Conservation (phyloP, 2,329 filamentous ascomycete genomes). For the Penicillium sp. region DNA sequence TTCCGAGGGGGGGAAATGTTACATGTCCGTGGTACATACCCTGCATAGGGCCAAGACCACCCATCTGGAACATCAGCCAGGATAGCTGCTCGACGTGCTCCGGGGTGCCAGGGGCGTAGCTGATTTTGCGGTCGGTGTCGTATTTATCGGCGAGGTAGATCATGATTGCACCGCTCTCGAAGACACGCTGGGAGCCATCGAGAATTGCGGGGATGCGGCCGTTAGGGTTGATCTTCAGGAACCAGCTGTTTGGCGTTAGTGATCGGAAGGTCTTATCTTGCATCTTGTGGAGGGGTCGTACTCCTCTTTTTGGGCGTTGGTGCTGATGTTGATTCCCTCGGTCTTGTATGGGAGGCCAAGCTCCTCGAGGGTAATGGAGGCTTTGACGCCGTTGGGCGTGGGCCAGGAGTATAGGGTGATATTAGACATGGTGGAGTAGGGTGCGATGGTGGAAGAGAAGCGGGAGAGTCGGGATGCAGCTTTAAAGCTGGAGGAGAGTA, state of each 20-base stretch:
- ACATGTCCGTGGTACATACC: conserved; percentile 16
- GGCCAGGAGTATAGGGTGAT: conserved; percentile 33
- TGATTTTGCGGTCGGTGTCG: conserved; percentile 43
- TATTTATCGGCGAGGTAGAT: conserved; percentile 47
- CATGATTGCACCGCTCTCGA: conserved; percentile 48
- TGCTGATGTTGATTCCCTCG: conserved; percentile 43
- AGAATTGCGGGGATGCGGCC: conserved; percentile 49
- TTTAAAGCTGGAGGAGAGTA: conserved; percentile 1
- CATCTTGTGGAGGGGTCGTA: not conserved
- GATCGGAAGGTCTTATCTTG: not conserved
- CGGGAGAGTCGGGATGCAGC: conserved; percentile 8
- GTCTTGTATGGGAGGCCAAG: conserved; percentile 34
- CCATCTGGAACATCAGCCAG: conserved; percentile 50
- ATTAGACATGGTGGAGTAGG: conserved; percentile 21
- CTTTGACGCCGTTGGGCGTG: conserved; percentile 38
- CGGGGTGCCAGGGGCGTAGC: conserved; percentile 42
- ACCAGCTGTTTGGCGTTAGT: conserved; percentile 34
- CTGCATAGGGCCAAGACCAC: conserved; percentile 42
- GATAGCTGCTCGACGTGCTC: conserved; percentile 46
- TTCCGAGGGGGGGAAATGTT: not conserved
- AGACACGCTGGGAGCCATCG: conserved; percentile 41
- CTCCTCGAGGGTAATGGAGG: conserved; percentile 39
- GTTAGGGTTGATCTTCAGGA: conserved; percentile 50
- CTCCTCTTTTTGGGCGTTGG: conserved; percentile 45
- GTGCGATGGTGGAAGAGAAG: conserved; percentile 3